Evolutionary conservation across 257 asterid species (phyloP).

Genomic region (Fraxinus americana): DNA sequence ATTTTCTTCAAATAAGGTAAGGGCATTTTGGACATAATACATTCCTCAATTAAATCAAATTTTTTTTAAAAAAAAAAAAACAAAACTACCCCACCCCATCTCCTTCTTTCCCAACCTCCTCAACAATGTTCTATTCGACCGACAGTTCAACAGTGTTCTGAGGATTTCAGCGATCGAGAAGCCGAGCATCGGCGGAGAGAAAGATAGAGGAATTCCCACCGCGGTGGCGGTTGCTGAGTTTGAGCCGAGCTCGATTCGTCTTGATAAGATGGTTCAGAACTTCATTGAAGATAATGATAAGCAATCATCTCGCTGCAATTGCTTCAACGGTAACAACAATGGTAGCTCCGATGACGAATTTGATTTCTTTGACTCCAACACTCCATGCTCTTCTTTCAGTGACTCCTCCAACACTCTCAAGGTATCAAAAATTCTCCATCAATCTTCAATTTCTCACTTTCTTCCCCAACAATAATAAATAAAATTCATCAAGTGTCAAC

Average conservation of each 20-base stretch:
- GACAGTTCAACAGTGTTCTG: slow-evolving; percentile 69
- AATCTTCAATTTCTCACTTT: background rate
- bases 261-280: slow-evolving; percentile 75
- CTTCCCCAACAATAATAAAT: too few species aligned
- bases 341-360: slow-evolving; percentile 84
- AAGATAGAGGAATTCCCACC: slow-evolving; percentile 28
- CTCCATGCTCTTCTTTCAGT: slow-evolving; percentile 11
- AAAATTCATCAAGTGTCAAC: too few species aligned
- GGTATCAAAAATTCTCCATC: slow-evolving; percentile 38
- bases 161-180: slow-evolving; percentile 61
- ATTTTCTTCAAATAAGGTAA: too few species aligned
- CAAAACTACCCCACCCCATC: too few species aligned
- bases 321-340: slow-evolving; percentile 74
- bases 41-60: too few species aligned
- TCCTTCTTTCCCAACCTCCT: too few species aligned
- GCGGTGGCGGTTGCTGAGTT: slow-evolving; percentile 36
- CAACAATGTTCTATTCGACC: slow-evolving; percentile 55
- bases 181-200: slow-evolving; percentile 46
- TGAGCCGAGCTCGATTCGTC: slow-evolving; percentile 84
- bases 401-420: slow-evolving; percentile 54
- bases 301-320: slow-evolving; percentile 66
- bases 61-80: too few species aligned
- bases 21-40: too few species aligned
- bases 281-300: slow-evolving; percentile 78
- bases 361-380: slow-evolving; percentile 46